Conservation (phyloP, 179 eudicot species). For the Monotropa hypopitys region DNA sequence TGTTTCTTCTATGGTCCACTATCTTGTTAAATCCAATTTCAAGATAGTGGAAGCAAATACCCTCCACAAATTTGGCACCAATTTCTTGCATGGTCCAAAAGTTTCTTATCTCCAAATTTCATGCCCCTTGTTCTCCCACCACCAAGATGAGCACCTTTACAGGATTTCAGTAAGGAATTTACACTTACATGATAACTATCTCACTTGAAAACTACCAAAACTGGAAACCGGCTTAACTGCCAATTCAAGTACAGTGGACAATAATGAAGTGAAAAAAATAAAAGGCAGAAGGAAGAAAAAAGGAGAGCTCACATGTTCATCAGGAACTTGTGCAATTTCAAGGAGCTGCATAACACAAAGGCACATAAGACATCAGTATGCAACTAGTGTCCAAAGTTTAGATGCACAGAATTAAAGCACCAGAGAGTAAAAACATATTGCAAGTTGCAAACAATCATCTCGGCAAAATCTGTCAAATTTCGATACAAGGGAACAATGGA, state of each 20-base stretch:
- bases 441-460: neutral
- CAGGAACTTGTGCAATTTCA: slow-evolving; percentile 98
- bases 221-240: neutral
- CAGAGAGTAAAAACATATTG: neutral
- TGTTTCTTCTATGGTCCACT: neutral
- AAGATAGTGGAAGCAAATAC: neutral
- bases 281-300: neutral
- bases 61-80: neutral
- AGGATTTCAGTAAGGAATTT: neutral
- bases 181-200: too few species aligned
- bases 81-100: too few species aligned
- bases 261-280: neutral
- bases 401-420: neutral
- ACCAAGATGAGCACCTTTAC: neutral
- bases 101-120: neutral
- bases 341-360: slow-evolving; percentile 58
- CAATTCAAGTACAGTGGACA: neutral
- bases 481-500: neutral
- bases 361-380: slow-evolving; percentile 12
- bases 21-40: neutral
- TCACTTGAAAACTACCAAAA: neutral
- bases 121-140: neutral
- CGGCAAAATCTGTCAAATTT: neutral
- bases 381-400: neutral
- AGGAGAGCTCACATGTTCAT: slow-evolving; percentile 60